Percentiles rank a stretch among this genome's conserved stretches.
Conservation (phyloP, 371 early-diverging fungal genomes). For the Entomophthora muscae region DNA sequence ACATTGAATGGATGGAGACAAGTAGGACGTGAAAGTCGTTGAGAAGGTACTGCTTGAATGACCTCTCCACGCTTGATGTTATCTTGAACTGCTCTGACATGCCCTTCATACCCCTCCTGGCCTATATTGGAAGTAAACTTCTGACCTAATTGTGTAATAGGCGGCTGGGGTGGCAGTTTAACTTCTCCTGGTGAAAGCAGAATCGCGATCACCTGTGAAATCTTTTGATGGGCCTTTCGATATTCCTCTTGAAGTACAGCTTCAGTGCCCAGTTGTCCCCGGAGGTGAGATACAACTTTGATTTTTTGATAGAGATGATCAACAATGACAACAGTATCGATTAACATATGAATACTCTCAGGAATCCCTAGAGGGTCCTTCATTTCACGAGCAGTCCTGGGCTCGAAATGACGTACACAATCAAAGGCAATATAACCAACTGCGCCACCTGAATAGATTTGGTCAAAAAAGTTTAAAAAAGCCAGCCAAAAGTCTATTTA, state of each 20-base stretch:
- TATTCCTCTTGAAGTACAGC: conserved; percentile 38
- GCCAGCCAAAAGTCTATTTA: not conserved
- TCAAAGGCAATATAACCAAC: conserved; percentile 94
- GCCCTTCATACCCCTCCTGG: conserved; percentile 68
- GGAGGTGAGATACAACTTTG: conserved; percentile 78
- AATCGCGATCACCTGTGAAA: conserved; percentile 35
- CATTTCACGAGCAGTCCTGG: conserved; percentile 51
- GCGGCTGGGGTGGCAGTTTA: conserved; percentile 32
- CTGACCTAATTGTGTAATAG: conserved; percentile 21
- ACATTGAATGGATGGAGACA: conserved; percentile 90
- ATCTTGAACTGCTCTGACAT: conserved; percentile 70
- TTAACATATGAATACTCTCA: conserved; percentile 80
- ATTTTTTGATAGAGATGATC: conserved; percentile 82
- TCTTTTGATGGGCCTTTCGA: conserved; percentile 36
- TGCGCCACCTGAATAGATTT: conserved; percentile 71
- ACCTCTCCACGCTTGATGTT: conserved; percentile 91
- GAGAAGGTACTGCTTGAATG: conserved; percentile 92
- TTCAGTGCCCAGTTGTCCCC: conserved; percentile 35
- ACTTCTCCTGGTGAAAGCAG: conserved; percentile 21
- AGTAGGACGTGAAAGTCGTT: conserved; percentile 70
- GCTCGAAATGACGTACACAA: conserved; percentile 92
- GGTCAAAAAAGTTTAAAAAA: not conserved
- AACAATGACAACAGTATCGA: conserved; percentile 83
- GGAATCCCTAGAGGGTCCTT: conserved; percentile 77
- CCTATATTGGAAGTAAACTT: conserved; percentile 66